A percentile compares a stretch with the other conserved stretches of the same genome.
Conservation (phyloP, 805 yeast species). For the Kazachstania kunashirensis region DNA sequence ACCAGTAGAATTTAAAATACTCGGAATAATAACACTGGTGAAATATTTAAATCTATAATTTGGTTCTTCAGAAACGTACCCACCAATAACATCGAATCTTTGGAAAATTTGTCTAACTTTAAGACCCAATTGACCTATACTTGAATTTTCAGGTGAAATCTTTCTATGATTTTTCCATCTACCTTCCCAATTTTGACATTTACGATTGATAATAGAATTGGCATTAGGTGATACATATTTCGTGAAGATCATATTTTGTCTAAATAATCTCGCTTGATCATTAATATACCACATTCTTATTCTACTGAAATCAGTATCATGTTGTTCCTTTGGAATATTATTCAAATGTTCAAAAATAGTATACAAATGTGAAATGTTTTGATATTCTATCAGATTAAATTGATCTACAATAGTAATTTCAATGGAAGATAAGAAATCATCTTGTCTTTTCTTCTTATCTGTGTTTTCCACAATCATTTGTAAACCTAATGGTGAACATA, state of each 20-base stretch:
- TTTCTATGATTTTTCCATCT: conserved; percentile 45
- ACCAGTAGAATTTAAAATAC: conserved; percentile 48
- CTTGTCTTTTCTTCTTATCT: conserved; percentile 47
- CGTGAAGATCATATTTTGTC: conserved; percentile 74
- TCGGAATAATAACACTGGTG: conserved; percentile 62
- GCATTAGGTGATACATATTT: conserved; percentile 74
- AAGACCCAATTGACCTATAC: conserved; percentile 56
- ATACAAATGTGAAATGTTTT: conserved; percentile 83
- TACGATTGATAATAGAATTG: conserved; percentile 46
- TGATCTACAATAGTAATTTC: conserved; percentile 76
- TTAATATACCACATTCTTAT: conserved; percentile 89
- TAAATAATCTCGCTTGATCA: conserved; percentile 58
- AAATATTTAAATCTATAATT: conserved; percentile 77
- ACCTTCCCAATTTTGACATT: conserved; percentile 49
- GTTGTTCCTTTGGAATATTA: conserved; percentile 67
- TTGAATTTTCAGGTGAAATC: conserved; percentile 38
- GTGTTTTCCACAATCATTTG: conserved; percentile 65
- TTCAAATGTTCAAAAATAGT: conserved; percentile 61
- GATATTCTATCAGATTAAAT: conserved; percentile 80
- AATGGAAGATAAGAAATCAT: conserved; percentile 80
- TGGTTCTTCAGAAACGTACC: conserved; percentile 54
- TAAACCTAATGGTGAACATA: conserved; percentile 89
- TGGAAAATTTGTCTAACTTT: conserved; percentile 60
- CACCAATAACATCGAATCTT: conserved; percentile 47
- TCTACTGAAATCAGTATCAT: conserved; percentile 81